Evolutionary conservation across 2,329 filamentous ascomycete species (phyloP), one percentile per base, ranked within the genome.

Genomic region (Penicillium sp.): DNA sequence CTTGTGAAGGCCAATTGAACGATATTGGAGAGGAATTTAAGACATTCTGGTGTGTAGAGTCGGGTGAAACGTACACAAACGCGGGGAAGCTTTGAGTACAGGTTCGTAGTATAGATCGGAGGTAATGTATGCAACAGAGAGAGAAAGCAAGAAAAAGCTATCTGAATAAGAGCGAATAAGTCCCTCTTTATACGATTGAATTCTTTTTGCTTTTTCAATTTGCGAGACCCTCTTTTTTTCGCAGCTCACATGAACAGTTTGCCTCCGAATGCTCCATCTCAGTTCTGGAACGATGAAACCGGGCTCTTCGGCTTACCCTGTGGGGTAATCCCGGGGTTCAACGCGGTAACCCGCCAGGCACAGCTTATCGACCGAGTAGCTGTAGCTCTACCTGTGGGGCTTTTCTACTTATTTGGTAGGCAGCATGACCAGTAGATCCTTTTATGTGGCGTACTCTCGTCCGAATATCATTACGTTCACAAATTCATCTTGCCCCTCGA

Each of bases 171-270:
- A 41, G 39, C 39, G 39, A 10, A 41, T 24, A 53, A 29, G 35
- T 41, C 22, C 33, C 31, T 50, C 11, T 37, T 21, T 50, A 29
- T 35, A 37, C n/a, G 14, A 37, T 26, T 37, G n/a, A 19, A 7
- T 21, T 35, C 19, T 31, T 48, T 48, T 21, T n/a, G 22, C n/a
- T 33, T 29, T 26, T 27, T 26, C 11, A 29, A 29, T 48, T 21
- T 35, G n/a, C 19, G n/a, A 19, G 27, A 33, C 26, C 27, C 46
- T 29, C 50, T 52, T 11, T 52, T 52, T 46, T 43, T 19, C 44
- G 27, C 27, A 27, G 70, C 61, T 71, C 71, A 73, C 71, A 74
- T 72, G 70, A 61, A 64, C 66, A 62, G 33, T 37, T 43, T 50
- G 37, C 46, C 53, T 48, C 45, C 61, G 50, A 53, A 58, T 48